A percentile compares a stretch with the other conserved stretches of the same genome.
Conservation (phyloP, 805 yeast species). For the Nakazawaea siamensis region DNA sequence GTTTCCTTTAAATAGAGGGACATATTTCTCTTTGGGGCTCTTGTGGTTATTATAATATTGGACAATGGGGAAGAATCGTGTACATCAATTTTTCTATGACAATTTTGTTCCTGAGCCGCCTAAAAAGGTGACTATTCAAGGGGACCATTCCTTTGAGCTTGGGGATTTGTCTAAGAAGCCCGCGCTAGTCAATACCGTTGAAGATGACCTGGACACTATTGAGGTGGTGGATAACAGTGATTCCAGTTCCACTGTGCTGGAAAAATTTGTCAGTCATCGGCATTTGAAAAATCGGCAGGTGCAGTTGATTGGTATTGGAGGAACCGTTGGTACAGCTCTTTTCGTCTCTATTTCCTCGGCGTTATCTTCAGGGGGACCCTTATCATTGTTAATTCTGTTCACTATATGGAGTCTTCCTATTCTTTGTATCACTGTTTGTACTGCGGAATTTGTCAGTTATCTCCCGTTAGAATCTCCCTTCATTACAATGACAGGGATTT, state of each 20-base stretch:
- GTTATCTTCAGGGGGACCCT: constrained; percentile 32
- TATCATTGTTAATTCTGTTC: constrained; percentile 30
- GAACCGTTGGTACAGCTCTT: constrained; percentile 39
- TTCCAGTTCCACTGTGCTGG: constrained; percentile 3
- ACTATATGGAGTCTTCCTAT: constrained; percentile 34
- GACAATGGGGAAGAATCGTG: background rate
- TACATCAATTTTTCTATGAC: background rate
- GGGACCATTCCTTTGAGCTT: too few species aligned
- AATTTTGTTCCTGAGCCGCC: constrained; percentile 6
- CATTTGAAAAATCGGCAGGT: constrained; percentile 33
- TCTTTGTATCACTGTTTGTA: constrained; percentile 30
- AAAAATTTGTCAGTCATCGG: constrained; percentile 15
- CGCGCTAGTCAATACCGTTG: background rate
- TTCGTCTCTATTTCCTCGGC: constrained; percentile 35
- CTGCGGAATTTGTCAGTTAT: constrained; percentile 39
- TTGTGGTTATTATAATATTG: too few species aligned
- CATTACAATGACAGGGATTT: constrained; percentile 35
- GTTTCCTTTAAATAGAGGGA: too few species aligned
- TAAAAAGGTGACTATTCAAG: background rate
- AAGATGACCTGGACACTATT: too few species aligned
- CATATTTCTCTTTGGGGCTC: too few species aligned
- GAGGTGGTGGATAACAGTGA: too few species aligned
- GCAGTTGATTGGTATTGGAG: constrained; percentile 41
- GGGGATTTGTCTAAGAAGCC: too few species aligned
- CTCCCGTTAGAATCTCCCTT: constrained; percentile 41